Evolutionary conservation across 495 filamentous ascomycete genomes (phyloP).

Genomic region (Penicillium maclennaniae): DNA sequence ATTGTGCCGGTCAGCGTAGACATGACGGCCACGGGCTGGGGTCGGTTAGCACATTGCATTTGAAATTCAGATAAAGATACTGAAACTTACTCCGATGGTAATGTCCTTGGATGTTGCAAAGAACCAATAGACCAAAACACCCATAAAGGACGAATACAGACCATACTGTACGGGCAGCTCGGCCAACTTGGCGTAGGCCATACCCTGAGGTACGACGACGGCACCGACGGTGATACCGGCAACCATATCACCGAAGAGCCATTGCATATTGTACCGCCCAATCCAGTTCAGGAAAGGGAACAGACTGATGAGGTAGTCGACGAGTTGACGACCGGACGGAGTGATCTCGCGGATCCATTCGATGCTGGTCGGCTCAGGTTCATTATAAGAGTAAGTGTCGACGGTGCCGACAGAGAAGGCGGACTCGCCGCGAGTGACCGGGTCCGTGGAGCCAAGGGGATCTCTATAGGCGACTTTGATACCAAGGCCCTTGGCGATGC

Average conservation of each 20-base stretch:
- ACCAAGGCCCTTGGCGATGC: constrained; percentile 73
- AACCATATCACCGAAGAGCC: constrained; percentile 83
- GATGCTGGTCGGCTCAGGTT: constrained; percentile 68
- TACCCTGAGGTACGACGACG: constrained; percentile 94
- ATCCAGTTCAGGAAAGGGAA: constrained; percentile 94
- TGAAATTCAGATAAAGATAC: background rate
- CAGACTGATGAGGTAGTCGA: constrained; percentile 59
- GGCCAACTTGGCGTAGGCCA: constrained; percentile 93
- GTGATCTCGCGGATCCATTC: constrained; percentile 66
- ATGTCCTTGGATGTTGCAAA: constrained; percentile 99
- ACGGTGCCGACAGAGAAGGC: constrained; percentile 70
- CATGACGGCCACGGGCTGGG: constrained; percentile 89
- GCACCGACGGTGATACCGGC: constrained; percentile 94
- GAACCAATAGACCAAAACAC: constrained; percentile 95
- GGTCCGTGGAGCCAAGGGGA: constrained; percentile 46
- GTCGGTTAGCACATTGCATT: constrained; percentile 12
- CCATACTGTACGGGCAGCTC: constrained; percentile 75
- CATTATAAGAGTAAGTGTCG: constrained; percentile 76
- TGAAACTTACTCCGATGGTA: constrained; percentile 81
- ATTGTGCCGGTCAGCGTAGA: constrained; percentile 85
- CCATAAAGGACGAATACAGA: constrained; percentile 97
- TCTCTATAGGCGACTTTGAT: constrained; percentile 76
- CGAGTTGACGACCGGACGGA: constrained; percentile 53
- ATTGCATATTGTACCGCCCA: constrained; percentile 78
- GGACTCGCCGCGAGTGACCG: constrained; percentile 69